Evolutionary conservation across 257 asterid genomes (phyloP).

Genomic region (Nicotiana paniculata): DNA sequence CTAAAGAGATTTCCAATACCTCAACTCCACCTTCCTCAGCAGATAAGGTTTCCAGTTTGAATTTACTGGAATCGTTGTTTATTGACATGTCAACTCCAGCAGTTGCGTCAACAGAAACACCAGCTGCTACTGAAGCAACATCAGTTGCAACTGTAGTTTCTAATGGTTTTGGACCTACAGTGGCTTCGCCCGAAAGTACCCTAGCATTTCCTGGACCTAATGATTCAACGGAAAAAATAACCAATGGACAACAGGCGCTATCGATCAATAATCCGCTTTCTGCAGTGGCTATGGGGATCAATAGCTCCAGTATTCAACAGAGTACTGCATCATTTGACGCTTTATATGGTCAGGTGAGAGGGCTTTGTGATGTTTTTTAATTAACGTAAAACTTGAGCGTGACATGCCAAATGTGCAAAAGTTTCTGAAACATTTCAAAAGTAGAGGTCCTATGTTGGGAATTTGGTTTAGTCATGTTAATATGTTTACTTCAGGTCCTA

Average conservation of each 20-base stretch:
- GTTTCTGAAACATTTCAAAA: background rate
- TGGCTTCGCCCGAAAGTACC: conserved; percentile 8
- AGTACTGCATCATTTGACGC: conserved; percentile 24
- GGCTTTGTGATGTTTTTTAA: background rate
- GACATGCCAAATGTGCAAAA: background rate
- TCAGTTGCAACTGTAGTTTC: conserved; percentile 17
- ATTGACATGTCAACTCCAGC: conserved; percentile 41
- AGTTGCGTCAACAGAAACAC: conserved; percentile 19
- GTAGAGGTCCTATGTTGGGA: background rate
- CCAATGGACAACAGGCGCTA: conserved; percentile 14
- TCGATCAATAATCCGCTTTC: conserved; percentile 12
- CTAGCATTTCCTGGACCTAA: conserved; percentile 12
- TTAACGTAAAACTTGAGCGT: background rate
- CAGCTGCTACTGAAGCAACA: conserved; percentile 6
- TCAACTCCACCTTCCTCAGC: conserved; percentile 19
- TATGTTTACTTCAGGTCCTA: background rate
- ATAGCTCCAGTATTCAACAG: conserved; percentile 14
- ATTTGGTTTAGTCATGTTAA: background rate
- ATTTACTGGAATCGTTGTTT: conserved; percentile 48
- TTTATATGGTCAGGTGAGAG: conserved; percentile 29
- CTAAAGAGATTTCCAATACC: conserved; percentile 12
- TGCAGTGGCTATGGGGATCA: conserved; percentile 4
- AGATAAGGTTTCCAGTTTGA: conserved; percentile 22
- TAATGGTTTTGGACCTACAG: conserved; percentile 13
- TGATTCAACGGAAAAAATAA: background rate